Conservation (phyloP, 2,329 filamentous ascomycete genomes). For the Cryphonectria carpinicola region DNA sequence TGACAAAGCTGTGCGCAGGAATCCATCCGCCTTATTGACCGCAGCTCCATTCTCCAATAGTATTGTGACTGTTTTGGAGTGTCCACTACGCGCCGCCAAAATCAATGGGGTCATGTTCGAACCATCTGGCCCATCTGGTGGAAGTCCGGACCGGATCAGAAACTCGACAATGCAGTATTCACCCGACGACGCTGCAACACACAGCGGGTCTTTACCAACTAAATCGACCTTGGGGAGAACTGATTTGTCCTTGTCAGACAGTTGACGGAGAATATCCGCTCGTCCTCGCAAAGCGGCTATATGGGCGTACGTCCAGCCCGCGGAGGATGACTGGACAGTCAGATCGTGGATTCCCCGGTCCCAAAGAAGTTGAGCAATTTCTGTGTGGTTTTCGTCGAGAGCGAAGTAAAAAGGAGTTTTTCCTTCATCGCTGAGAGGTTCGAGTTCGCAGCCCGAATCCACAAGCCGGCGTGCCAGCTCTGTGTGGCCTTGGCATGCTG, state of each 20-base stretch:
- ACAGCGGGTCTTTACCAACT: neutral
- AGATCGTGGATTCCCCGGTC: neutral
- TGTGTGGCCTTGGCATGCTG: neutral
- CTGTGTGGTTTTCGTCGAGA: neutral
- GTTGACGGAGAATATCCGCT: neutral
- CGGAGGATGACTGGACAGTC: neutral
- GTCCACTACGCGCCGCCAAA: neutral
- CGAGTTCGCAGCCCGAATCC: neutral
- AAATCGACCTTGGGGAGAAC: neutral
- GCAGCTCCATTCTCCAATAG: neutral
- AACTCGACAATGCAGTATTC: neutral
- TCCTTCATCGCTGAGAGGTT: neutral
- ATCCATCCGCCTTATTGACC: neutral
- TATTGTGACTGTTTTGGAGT: neutral
- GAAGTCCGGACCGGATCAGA: neutral
- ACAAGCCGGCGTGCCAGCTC: neutral
- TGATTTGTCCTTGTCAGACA: neutral
- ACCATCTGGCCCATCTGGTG: neutral
- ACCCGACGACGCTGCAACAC: neutral
- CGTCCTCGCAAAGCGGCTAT: neutral
- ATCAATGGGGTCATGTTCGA: neutral
- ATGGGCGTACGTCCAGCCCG: neutral
- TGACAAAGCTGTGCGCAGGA: neutral
- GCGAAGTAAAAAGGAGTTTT: neutral
- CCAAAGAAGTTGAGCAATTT: neutral